Conservation (phyloP, 495 filamentous ascomycete genomes). For the Tuber brumale region DNA sequence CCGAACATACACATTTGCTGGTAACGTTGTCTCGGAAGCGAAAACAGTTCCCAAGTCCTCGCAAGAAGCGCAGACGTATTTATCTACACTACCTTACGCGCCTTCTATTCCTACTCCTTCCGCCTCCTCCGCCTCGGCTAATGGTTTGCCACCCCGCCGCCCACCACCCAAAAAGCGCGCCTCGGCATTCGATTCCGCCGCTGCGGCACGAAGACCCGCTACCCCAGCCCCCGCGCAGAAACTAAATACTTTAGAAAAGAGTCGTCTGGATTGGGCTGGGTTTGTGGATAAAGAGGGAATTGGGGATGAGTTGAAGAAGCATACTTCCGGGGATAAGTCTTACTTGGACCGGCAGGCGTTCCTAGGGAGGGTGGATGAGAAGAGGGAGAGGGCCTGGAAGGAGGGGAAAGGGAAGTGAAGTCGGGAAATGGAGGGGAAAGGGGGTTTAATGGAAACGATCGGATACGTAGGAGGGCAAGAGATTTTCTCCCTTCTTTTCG, state of each 20-base stretch:
- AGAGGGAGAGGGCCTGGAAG: constrained; percentile 51
- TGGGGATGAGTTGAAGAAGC: constrained; percentile 77
- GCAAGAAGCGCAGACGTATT: constrained; percentile 71
- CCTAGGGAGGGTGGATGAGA: constrained; percentile 70
- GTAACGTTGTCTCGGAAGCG: constrained; percentile 73
- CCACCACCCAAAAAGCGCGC: constrained; percentile 64
- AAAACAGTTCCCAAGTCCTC: constrained; percentile 72
- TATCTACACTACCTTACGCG: constrained; percentile 51
- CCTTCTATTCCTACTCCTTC: constrained; percentile 42
- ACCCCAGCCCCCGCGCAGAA: constrained; percentile 61
- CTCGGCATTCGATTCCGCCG: constrained; percentile 73
- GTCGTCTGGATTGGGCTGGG: constrained; percentile 85
- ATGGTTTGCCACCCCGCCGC: constrained; percentile 49
- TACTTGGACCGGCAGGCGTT: constrained; percentile 85
- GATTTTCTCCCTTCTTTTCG: background rate
- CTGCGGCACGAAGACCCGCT: constrained; percentile 45
- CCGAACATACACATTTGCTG: constrained; percentile 84
- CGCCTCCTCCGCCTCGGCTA: constrained; percentile 27
- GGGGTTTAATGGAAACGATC: background rate
- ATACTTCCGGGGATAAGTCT: constrained; percentile 75
- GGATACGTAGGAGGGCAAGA: background rate
- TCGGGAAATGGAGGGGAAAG: background rate
- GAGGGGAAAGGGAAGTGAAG: constrained; percentile 35
- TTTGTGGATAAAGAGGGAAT: constrained; percentile 90
- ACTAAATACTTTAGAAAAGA: constrained; percentile 94